A percentile compares a stretch with the other conserved stretches of the same genome.
Conservation (phyloP, 345 rosid genomes). For the Linum usitatissimum region DNA sequence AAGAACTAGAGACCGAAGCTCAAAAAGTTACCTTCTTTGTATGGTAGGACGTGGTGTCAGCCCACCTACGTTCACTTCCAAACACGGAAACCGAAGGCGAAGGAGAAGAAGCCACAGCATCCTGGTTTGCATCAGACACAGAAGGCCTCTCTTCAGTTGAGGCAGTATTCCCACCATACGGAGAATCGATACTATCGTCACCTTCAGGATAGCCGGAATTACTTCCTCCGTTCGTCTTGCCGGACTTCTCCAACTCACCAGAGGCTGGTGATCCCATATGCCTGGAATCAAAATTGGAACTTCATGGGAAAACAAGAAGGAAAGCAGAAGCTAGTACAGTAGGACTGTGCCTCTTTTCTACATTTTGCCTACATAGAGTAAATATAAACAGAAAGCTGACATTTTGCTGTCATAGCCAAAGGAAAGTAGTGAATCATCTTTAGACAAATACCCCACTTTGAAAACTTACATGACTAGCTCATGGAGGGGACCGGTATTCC, state of each 20-base stretch:
- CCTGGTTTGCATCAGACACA: slow-evolving; percentile 35
- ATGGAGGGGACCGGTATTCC: slow-evolving; percentile 56
- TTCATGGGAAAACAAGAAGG: slow-evolving; percentile 55
- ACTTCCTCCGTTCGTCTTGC: slow-evolving; percentile 13
- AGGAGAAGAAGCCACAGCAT: slow-evolving; percentile 29
- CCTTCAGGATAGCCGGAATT: slow-evolving; percentile 32
- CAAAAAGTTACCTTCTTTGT: slow-evolving; percentile 53
- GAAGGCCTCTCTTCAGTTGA: slow-evolving; percentile 42
- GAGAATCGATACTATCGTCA: slow-evolving; percentile 56
- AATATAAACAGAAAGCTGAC: slow-evolving; percentile 26
- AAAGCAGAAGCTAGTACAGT: slow-evolving; percentile 36
- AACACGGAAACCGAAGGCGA: slow-evolving; percentile 39
- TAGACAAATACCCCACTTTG: slow-evolving; percentile 40
- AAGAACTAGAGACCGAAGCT: background rate
- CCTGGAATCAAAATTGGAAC: slow-evolving; percentile 52
- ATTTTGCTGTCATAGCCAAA: slow-evolving; percentile 28
- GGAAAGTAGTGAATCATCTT: slow-evolving; percentile 30
- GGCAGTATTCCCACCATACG: slow-evolving; percentile 38
- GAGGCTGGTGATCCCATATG: slow-evolving; percentile 40
- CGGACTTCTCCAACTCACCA: slow-evolving; percentile 26
- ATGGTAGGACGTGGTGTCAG: slow-evolving; percentile 57
- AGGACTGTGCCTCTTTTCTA: slow-evolving; percentile 36
- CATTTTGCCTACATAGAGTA: slow-evolving; percentile 21
- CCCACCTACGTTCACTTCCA: slow-evolving; percentile 56
- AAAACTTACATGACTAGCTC: slow-evolving; percentile 31